A percentile compares a stretch with the other conserved stretches of the same genome.
Evolutionary conservation across 2,329 filamentous ascomycete genomes (phyloP).

Genomic region (Trichoderma atroviride): DNA sequence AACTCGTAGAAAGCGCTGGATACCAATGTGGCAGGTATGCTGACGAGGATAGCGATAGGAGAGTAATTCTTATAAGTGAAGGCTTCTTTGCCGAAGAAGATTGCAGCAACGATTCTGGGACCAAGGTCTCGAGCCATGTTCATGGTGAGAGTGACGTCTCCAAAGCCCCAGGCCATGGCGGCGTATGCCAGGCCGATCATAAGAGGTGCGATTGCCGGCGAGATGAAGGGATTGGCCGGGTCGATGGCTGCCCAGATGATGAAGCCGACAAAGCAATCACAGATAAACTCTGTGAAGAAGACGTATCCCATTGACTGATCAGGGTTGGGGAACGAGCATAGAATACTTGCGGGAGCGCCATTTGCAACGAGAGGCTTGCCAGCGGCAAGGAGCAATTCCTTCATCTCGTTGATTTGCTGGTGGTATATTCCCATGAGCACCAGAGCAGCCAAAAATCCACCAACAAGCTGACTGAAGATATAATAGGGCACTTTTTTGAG

Average conservation of each 20-base stretch:
- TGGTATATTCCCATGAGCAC: constrained; percentile 60
- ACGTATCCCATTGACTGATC: constrained; percentile 57
- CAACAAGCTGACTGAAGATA: constrained; percentile 59
- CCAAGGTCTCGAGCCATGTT: constrained; percentile 62
- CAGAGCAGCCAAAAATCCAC: constrained; percentile 58
- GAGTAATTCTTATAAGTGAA: constrained; percentile 44
- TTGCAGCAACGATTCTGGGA: constrained; percentile 60
- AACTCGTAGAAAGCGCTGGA: constrained; percentile 59
- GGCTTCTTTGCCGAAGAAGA: constrained; percentile 46
- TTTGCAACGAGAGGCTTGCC: constrained; percentile 40
- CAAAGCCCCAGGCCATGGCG: constrained; percentile 59
- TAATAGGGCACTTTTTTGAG: constrained; percentile 61
- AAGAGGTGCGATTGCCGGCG: constrained; percentile 51
- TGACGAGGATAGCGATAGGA: constrained; percentile 58
- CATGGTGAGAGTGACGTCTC: constrained; percentile 55
- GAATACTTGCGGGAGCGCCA: constrained; percentile 56
- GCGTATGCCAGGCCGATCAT: constrained; percentile 60
- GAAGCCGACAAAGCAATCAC: constrained; percentile 58
- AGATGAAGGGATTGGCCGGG: constrained; percentile 60
- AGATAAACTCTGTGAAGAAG: constrained; percentile 62
- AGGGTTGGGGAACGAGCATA: constrained; percentile 56
- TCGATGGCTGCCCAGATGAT: constrained; percentile 62
- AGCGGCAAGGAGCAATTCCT: constrained; percentile 41
- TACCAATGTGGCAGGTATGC: constrained; percentile 59
- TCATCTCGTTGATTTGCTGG: constrained; percentile 45